phyloP scores from a whole-genome alignment of 192 early-diverging fungal species.

The Dissophora ornata region DNA sequence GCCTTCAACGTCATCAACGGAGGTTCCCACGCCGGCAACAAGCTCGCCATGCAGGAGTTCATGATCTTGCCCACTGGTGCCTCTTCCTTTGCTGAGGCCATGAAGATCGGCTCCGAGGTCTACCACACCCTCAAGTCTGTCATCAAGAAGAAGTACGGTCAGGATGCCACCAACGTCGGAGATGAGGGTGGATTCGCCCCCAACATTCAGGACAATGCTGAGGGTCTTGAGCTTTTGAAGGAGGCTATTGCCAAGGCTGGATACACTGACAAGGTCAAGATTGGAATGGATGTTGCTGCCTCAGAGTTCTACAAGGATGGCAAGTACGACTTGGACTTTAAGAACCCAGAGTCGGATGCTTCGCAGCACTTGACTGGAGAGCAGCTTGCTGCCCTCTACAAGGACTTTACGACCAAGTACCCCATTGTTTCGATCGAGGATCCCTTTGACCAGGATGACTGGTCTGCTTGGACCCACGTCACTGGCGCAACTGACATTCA shows the following conservation, averaged over 20 bases:
- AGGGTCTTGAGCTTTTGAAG: slow-evolving; percentile 94
- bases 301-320: slow-evolving; percentile 98
- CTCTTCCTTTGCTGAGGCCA: slow-evolving; percentile 91
- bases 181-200: slow-evolving; percentile 99
- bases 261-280: slow-evolving; percentile 96
- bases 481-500: slow-evolving; percentile 75
- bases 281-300: slow-evolving; percentile 98
- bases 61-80: slow-evolving; percentile 99
- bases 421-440: slow-evolving; percentile 97
- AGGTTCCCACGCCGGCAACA: slow-evolving; percentile 99
- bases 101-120: slow-evolving; percentile 97
- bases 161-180: slow-evolving; percentile 98
- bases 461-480: slow-evolving; percentile 89
- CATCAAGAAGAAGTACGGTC: slow-evolving; percentile 99
- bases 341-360: slow-evolving; percentile 87
- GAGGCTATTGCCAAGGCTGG: slow-evolving; percentile 93
- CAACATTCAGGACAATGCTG: slow-evolving; percentile 96
- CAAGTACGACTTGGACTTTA: slow-evolving; percentile 99
- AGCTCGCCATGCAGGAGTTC: slow-evolving; percentile 99
- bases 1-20: slow-evolving; percentile 99
- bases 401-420: slow-evolving; percentile 83
- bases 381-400: slow-evolving; percentile 88
- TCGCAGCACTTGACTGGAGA: slow-evolving; percentile 78
- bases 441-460: slow-evolving; percentile 99
- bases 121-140: slow-evolving; percentile 97